Percentiles rank a stretch among this genome's conserved stretches.
phyloP scores from a whole-genome alignment of 306 rosid species.

The Pueraria montana region DNA sequence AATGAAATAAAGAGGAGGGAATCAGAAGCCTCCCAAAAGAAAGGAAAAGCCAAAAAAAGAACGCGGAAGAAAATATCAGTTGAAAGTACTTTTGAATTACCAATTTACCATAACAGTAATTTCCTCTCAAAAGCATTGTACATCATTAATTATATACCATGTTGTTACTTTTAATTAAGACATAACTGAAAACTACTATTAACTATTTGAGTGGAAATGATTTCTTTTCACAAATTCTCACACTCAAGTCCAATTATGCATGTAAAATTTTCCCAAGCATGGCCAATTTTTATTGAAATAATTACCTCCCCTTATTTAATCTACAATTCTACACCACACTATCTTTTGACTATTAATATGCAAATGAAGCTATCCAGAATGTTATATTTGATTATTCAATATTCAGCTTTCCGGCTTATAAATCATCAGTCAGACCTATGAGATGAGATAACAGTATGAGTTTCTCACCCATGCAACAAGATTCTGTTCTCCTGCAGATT shows the following conservation, averaged over 20 bases:
- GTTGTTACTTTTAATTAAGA: background rate
- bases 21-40: background rate
- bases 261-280: background rate
- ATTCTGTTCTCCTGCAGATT: conserved; percentile 87
- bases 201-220: conserved; percentile 35
- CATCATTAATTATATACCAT: conserved; percentile 4
- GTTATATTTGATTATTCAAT: background rate
- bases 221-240: conserved; percentile 11
- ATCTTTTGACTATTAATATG: conserved; percentile 22
- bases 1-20: background rate
- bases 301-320: conserved; percentile 29
- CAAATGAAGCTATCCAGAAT: conserved; percentile 28
- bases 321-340: background rate
- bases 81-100: conserved; percentile 10
- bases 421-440: background rate
- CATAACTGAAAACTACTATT: conserved; percentile 20
- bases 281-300: conserved; percentile 12
- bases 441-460: conserved; percentile 11
- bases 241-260: conserved; percentile 12
- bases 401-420: background rate
- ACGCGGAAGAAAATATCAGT: background rate
- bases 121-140: background rate
- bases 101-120: conserved; percentile 35
- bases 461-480: conserved; percentile 94
- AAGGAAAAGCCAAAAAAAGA: conserved; percentile 4